These are phyloP conservation scores for Thraustochytrium sp. DNA, from an alignment of 352 stramenopile genomes.

Conservation along the genomic window DNA sequence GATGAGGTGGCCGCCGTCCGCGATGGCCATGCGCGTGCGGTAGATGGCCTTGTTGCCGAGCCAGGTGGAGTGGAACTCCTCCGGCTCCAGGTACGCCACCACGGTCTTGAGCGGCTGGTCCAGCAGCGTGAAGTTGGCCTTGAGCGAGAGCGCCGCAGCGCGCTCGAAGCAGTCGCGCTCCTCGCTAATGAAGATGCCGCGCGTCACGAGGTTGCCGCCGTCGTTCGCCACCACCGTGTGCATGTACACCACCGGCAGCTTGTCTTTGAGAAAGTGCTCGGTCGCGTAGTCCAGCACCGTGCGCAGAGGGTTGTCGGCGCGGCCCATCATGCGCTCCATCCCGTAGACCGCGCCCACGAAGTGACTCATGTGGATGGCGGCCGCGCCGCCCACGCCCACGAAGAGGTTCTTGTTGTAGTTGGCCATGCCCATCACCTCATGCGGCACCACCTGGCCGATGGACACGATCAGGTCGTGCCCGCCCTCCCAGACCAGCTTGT, in stretches of 20 bases:
- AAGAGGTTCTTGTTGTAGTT: conserved; percentile 99
- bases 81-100: conserved; percentile 88
- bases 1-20: conserved; percentile 84
- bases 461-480: conserved; percentile 84
- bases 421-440: conserved; percentile 97
- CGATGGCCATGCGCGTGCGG: conserved; percentile 92
- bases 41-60: conserved; percentile 97
- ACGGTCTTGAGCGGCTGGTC: conserved; percentile 81
- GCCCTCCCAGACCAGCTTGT: conserved; percentile 89
- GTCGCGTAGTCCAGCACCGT: conserved; percentile 91
- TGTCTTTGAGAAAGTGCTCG: conserved; percentile 70
- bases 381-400: conserved; percentile 74
- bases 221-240: conserved; percentile 80
- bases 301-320: conserved; percentile 86
- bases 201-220: conserved; percentile 63
- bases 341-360: conserved; percentile 95
- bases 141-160: conserved; percentile 83
- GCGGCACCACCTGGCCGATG: conserved; percentile 92
- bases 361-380: conserved; percentile 89
- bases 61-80: conserved; percentile 97
- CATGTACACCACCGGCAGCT: conserved; percentile 87
- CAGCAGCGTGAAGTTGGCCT: conserved; percentile 92
- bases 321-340: conserved; percentile 97
- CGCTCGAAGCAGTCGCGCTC: conserved; percentile 90
- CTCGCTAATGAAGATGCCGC: conserved; percentile 89